phyloP scores from a whole-genome alignment of 2,329 filamentous ascomycete species.

The Hymenoscyphus fructigenus region DNA sequence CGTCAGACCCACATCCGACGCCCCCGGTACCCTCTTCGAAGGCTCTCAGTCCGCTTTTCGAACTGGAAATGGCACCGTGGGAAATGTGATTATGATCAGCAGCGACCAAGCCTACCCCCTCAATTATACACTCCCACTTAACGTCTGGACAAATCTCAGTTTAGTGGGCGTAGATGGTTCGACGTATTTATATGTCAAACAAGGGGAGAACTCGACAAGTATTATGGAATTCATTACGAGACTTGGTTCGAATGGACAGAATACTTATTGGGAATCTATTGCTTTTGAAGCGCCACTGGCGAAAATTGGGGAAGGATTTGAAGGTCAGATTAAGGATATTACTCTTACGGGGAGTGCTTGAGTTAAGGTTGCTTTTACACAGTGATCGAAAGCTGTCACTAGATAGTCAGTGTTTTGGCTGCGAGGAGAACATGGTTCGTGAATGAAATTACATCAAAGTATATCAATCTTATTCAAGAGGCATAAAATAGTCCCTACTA shows the following conservation, averaged over 20 bases:
- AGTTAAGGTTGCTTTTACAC: not conserved
- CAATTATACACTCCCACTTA: conserved; percentile 42
- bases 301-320: conserved; percentile 24
- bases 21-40: conserved; percentile 43
- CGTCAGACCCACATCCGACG: conserved; percentile 37
- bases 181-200: conserved; percentile 36
- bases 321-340: conserved; percentile 25
- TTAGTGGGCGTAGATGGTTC: conserved; percentile 39
- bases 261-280: conserved; percentile 28
- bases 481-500: too few relatives aligned
- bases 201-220: conserved; percentile 9
- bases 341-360: conserved; percentile 21
- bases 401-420: too few relatives aligned
- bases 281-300: conserved; percentile 27
- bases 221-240: conserved; percentile 26
- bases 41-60: conserved; percentile 45
- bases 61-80: conserved; percentile 35
- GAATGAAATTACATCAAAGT: too few relatives aligned
- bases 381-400: too few relatives aligned
- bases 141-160: conserved; percentile 39
- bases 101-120: conserved; percentile 41
- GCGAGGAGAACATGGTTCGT: too few relatives aligned
- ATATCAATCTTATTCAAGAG: too few relatives aligned
- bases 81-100: conserved; percentile 41
- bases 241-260: conserved; percentile 22